phyloP scores from a whole-genome alignment of 345 rosid genomes.

The Trapa bicornis region DNA sequence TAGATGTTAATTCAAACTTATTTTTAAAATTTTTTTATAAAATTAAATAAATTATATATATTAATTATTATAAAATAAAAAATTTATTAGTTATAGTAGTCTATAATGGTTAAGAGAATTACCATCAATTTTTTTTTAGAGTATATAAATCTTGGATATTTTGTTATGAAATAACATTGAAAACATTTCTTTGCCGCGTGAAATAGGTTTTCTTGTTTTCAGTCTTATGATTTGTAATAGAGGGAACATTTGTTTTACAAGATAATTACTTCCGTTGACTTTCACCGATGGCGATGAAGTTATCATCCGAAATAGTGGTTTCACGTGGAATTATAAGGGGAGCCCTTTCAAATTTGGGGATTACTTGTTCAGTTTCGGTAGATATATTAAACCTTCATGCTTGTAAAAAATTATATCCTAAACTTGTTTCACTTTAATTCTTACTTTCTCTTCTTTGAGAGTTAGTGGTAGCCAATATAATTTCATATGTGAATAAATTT shows the following conservation, averaged over 20 bases:
- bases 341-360: slow-evolving; percentile 93
- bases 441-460: background rate
- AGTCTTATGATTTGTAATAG: slow-evolving; percentile 11
- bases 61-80: too few relatives aligned
- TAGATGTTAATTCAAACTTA: too few relatives aligned
- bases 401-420: slow-evolving; percentile 35
- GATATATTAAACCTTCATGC: slow-evolving; percentile 92
- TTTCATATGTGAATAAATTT: background rate
- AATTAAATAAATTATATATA: too few relatives aligned
- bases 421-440: background rate
- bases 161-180: background rate
- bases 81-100: too few relatives aligned
- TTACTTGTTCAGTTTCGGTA: slow-evolving; percentile 91
- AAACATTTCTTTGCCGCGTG: background rate
- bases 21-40: too few relatives aligned
- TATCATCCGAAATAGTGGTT: slow-evolving; percentile 34
- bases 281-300: slow-evolving; percentile 55
- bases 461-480: background rate
- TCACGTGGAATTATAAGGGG: slow-evolving; percentile 92
- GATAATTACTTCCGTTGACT: slow-evolving; percentile 89
- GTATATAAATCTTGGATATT: too few relatives aligned
- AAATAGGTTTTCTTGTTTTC: background rate
- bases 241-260: slow-evolving; percentile 99
- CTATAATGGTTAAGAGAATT: too few relatives aligned
- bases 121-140: background rate